Evolutionary conservation across 2,329 filamentous ascomycete species (phyloP).

Genomic region (Paecilomyces fulvus): DNA sequence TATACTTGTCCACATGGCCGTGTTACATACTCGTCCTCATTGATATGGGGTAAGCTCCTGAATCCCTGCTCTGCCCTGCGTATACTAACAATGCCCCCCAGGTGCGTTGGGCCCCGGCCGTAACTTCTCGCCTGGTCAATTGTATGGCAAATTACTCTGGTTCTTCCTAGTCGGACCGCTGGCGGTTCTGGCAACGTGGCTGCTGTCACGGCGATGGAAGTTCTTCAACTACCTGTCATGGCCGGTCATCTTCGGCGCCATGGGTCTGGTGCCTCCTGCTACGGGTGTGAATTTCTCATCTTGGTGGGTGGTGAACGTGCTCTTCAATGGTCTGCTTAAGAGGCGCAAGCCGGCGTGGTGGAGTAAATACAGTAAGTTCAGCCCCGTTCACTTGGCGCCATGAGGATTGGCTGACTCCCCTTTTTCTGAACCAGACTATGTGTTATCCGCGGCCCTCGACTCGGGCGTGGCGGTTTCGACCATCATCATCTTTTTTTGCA

Average conservation of each 20-base stretch:
- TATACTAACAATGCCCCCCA: conserved; percentile 10
- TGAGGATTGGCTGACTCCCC: background rate
- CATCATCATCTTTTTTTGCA: conserved; percentile 38
- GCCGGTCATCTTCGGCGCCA: conserved; percentile 60
- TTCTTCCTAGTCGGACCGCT: conserved; percentile 62
- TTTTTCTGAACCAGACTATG: conserved; percentile 22
- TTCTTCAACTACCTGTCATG: conserved; percentile 57
- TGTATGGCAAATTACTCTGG: conserved; percentile 58
- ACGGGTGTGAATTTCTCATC: conserved; percentile 62
- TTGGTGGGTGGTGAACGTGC: conserved; percentile 48
- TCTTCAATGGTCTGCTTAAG: conserved; percentile 40
- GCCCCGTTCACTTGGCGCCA: background rate
- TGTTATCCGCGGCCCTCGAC: conserved; percentile 37
- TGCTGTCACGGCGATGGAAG: conserved; percentile 52
- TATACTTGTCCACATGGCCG: conserved; percentile 50
- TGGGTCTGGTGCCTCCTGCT: conserved; percentile 57
- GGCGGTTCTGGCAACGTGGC: conserved; percentile 52
- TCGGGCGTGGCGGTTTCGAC: conserved; percentile 35
- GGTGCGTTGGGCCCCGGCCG: conserved; percentile 57
- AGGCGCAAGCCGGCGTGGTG: conserved; percentile 39
- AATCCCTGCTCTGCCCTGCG: background rate
- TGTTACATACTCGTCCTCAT: conserved; percentile 59
- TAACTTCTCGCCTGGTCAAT: conserved; percentile 54
- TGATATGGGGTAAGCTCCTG: conserved; percentile 53
- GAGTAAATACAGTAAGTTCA: conserved; percentile 37